These are phyloP conservation scores for Bretschneidera sinensis DNA, from an alignment of 345 rosid genomes.

Conservation along the genomic window DNA sequence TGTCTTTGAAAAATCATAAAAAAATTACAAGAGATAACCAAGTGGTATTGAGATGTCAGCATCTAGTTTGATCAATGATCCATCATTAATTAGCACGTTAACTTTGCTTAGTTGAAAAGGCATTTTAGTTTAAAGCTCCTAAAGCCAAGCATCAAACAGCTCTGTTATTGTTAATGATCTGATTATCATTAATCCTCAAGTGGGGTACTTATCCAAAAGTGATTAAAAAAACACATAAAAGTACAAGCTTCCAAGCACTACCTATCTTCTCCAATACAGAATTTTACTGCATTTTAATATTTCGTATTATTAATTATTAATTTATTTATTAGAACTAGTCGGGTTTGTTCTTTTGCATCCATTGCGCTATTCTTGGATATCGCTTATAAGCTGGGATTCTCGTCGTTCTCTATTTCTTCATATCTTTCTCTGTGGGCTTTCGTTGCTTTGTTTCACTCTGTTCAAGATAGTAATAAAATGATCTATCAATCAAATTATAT, in stretches of 20 bases:
- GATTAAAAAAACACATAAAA: constrained; percentile 18
- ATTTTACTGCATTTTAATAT: background rate
- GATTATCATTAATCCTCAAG: background rate
- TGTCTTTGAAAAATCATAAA: no score
- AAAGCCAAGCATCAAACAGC: constrained; percentile 18
- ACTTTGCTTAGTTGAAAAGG: constrained; percentile 42
- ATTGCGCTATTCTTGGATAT: constrained; percentile 28
- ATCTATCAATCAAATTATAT: constrained; percentile 12
- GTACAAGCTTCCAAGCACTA: constrained; percentile 20
- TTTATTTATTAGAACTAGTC: background rate
- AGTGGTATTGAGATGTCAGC: constrained; percentile 17
- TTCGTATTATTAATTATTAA: background rate
- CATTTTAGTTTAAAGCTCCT: constrained; percentile 20
- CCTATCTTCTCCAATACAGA: constrained; percentile 14
- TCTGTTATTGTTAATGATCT: no score
- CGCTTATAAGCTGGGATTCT: constrained; percentile 29
- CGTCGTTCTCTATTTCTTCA: constrained; percentile 44
- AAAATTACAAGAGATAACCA: constrained; percentile 6
- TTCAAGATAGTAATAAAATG: constrained; percentile 21
- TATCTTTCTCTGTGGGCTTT: constrained; percentile 26
- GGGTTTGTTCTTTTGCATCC: constrained; percentile 17
- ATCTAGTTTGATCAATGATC: constrained; percentile 6
- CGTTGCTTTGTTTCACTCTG: constrained; percentile 36
- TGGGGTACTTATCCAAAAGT: constrained; percentile 23
- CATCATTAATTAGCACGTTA: constrained; percentile 47